Evolutionary conservation across 805 yeast species (phyloP), one percentile per base, ranked within the genome.

Genomic region (Lipomyces lipofer): DNA sequence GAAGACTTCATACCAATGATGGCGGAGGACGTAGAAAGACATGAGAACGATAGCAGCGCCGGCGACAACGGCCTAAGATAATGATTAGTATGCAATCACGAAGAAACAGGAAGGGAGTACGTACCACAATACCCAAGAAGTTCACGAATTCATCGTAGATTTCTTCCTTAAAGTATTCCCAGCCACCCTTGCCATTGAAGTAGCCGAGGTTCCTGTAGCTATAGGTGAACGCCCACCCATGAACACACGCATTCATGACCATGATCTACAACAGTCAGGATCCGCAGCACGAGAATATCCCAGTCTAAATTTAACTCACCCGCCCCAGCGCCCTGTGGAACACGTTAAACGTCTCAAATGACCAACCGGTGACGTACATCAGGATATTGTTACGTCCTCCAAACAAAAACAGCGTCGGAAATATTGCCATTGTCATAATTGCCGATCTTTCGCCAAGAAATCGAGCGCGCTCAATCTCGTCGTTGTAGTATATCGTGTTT

Each of bases 351-450:
- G 85, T 76, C n/a, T 82, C 70, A 60, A 79, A 83, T 0, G 81
- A 68, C 74, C 87, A 76, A 2, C 91, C 88, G 1, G 90, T 78
- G 5, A 85, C 51, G 66, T 72, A 73, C 57, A 79, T 77, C 64
- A 87, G 73, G 19, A 88, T 81, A 64, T 85, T 87, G 67, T 87
- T 88, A 63, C 94, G 74, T 25, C 86, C 85, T 2, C 88, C 88
- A 68, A 87, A 83, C 52, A 85, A 69, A 56, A 79, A 78, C 19
- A 83, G 67, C 4, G 78, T 66, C 0, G 91, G 91, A 52, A 83
- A n/a, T 27, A 51, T 57, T 36, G 42, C 56, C 27, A 63, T 47
- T 1, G 63, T 51, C n/a, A 66, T 28, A 28, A 58, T 43, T 1
- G 69, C 74, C 1, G 75, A n/a, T 4, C 59, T 50, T 42, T 42